Evolutionary conservation across 257 asterid genomes (phyloP).

Genomic region (Fraxinus pennsylvanica): DNA sequence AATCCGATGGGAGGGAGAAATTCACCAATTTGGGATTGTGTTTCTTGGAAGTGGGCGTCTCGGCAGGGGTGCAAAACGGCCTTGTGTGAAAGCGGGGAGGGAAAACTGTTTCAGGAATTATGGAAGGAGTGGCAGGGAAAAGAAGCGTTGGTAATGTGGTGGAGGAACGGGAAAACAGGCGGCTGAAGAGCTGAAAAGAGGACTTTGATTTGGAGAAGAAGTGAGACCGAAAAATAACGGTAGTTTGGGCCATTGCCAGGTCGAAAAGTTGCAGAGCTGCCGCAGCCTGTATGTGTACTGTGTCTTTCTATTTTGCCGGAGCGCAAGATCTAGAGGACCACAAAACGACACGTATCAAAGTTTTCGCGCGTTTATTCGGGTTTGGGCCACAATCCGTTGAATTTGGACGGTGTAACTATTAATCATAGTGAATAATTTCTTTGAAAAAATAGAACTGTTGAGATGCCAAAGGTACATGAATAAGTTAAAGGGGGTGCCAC

Average conservation of each 20-base stretch:
- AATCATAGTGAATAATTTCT: too few species aligned
- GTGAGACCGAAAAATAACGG: conserved; percentile 14
- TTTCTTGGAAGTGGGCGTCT: too few species aligned
- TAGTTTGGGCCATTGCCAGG: conserved; percentile 34
- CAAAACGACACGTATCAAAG: too few species aligned
- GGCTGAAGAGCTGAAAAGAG: conserved; percentile 18
- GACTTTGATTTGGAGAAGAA: conserved; percentile 28
- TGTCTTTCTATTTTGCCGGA: too few species aligned
- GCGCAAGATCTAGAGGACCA: too few species aligned
- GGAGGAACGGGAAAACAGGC: conserved; percentile 38
- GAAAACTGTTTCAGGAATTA: not conserved
- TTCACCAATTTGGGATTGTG: conserved; percentile 65
- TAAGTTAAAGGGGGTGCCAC: too few species aligned
- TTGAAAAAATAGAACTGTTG: too few species aligned
- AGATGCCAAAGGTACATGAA: too few species aligned
- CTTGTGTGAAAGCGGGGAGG: conserved; percentile 10
- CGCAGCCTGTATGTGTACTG: not conserved
- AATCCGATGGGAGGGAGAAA: conserved; percentile 75
- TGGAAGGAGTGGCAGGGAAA: conserved; percentile 3
- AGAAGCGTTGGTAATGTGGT: conserved; percentile 23
- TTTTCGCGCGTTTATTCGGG: too few species aligned
- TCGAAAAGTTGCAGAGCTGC: conserved; percentile 6
- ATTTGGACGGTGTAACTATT: too few species aligned
- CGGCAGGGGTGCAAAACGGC: conserved; percentile 32
- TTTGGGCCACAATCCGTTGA: too few species aligned